A percentile compares a stretch with the other conserved stretches of the same genome.
Conservation (phyloP, 768 basidiomycete genomes). For the Auricularia heimuer region DNA sequence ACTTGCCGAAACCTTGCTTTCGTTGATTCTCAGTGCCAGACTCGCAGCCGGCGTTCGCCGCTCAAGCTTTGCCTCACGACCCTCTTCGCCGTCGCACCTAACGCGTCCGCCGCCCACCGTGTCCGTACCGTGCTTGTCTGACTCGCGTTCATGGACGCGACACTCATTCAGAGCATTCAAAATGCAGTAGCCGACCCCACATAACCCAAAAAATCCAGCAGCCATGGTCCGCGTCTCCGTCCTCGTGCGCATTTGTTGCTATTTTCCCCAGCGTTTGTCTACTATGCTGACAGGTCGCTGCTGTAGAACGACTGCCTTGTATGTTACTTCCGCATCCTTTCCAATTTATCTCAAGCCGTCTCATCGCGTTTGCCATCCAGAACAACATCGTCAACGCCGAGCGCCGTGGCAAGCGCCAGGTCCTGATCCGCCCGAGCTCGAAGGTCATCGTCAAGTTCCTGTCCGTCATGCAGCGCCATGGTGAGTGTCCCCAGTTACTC, state of each 20-base stretch:
- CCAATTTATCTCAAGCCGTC: no score
- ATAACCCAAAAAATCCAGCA: slow-evolving; percentile 6
- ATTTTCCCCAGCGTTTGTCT: neutral
- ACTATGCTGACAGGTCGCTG: neutral
- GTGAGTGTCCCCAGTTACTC: slow-evolving; percentile 36
- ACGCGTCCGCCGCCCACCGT: slow-evolving; percentile 14
- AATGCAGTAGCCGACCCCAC: neutral
- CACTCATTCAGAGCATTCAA: slow-evolving; percentile 64
- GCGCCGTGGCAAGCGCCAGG: slow-evolving; percentile 98
- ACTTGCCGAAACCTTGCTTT: neutral
- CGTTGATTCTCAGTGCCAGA: neutral
- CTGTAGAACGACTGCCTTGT: slow-evolving; percentile 52
- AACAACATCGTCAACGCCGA: slow-evolving; percentile 99
- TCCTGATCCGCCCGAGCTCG: slow-evolving; percentile 91
- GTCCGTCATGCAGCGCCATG: slow-evolving; percentile 98
- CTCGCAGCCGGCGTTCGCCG: neutral
- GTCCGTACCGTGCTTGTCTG: slow-evolving; percentile 34
- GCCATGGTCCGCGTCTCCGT: slow-evolving; percentile 84
- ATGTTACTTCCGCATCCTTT: slow-evolving; percentile 12
- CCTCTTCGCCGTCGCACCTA: slow-evolving; percentile 7
- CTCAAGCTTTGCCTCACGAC: neutral
- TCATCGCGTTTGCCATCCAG: slow-evolving; percentile 22
- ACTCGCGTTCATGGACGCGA: slow-evolving; percentile 76
- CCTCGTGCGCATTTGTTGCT: slow-evolving; percentile 35
- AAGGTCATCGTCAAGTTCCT: slow-evolving; percentile 98